Evolutionary conservation across 768 basidiomycete genomes (phyloP).

Genomic region (Podaxis sp.): DNA sequence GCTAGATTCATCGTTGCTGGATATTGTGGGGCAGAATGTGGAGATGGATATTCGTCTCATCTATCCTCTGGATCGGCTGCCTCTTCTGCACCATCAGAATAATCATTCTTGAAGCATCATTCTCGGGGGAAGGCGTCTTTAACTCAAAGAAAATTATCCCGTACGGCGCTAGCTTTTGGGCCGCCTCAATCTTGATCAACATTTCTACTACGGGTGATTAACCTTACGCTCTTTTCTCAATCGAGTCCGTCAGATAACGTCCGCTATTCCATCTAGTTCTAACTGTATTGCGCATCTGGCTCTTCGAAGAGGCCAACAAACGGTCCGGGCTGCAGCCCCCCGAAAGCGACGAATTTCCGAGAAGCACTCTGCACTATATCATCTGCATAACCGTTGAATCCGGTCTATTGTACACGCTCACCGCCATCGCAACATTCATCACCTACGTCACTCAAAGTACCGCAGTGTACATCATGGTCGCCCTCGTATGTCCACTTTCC

Average conservation of each 20-base stretch:
- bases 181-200: conserved; percentile 1
- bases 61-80: conserved; percentile 4
- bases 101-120: conserved; percentile 3
- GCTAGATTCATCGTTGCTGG: conserved; percentile 8
- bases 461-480: not conserved
- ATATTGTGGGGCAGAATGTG: conserved; percentile 2
- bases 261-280: not conserved
- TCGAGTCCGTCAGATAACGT: too few relatives aligned
- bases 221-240: not conserved
- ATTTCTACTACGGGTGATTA: conserved; percentile 6
- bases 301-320: conserved; percentile 1
- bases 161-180: conserved; percentile 4
- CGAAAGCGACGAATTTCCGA: not conserved
- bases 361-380: not conserved
- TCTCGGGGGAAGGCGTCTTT: not conserved
- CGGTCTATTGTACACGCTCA: not conserved
- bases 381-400: conserved; percentile 9
- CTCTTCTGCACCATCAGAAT: conserved; percentile 1
- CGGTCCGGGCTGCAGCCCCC: not conserved
- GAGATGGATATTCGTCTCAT: not conserved
- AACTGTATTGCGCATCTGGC: conserved; percentile 3
- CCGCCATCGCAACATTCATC: conserved; percentile 2
- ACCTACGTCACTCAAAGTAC: conserved; percentile 1
- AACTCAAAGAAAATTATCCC: not conserved
- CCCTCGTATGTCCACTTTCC: not conserved